phyloP scores from a whole-genome alignment of 306 rosid genomes.

The Dalbergia cochinchinensis region DNA sequence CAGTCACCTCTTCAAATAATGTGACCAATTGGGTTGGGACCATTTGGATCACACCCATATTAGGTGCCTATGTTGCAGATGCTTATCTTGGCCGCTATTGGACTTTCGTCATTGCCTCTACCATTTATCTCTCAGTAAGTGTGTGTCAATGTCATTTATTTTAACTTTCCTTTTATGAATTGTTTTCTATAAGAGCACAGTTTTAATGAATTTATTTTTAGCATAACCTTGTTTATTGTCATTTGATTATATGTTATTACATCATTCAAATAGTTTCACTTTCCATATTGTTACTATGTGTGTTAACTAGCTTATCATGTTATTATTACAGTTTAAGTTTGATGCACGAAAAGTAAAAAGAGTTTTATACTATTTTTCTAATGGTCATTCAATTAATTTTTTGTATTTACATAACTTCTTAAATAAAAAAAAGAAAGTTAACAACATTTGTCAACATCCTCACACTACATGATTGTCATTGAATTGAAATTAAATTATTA shows the following conservation, averaged over 20 bases:
- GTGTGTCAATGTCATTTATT: background rate
- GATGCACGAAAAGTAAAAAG: too few relatives aligned
- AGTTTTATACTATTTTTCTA: too few relatives aligned
- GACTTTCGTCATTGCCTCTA: constrained; percentile 70
- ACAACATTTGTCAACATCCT: too few relatives aligned
- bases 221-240: background rate
- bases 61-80: constrained; percentile 89
- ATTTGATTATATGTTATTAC: background rate
- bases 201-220: background rate
- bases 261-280: constrained; percentile 3
- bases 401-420: too few relatives aligned
- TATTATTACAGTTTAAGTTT: too few relatives aligned
- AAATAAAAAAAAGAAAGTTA: too few relatives aligned
- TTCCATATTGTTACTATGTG: background rate
- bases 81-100: constrained; percentile 86
- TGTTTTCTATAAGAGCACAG: background rate
- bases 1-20: constrained; percentile 70
- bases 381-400: too few relatives aligned
- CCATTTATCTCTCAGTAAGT: constrained; percentile 67
- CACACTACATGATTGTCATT: too few relatives aligned
- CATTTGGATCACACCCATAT: constrained; percentile 76
- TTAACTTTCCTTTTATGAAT: background rate
- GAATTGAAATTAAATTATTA: background rate
- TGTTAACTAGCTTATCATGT: too few relatives aligned
- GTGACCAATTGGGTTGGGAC: constrained; percentile 90